Evolutionary conservation across 768 basidiomycete genomes (phyloP).

Genomic region (Suillus paluster): DNA sequence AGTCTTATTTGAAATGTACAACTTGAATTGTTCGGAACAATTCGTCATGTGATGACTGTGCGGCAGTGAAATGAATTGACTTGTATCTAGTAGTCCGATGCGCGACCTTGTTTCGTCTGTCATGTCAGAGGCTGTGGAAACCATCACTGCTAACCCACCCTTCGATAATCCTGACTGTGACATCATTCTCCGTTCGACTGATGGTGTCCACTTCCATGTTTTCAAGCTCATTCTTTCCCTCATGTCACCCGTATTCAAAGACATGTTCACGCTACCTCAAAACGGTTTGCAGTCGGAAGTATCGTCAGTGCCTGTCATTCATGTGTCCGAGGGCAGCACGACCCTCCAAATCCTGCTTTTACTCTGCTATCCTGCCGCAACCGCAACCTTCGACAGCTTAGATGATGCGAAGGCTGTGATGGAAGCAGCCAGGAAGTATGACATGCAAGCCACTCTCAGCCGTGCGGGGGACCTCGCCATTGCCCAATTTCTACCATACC

Average conservation of each 20-base stretch:
- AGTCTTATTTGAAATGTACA: background rate
- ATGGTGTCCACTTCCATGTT: constrained; percentile 14
- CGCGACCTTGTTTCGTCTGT: no score
- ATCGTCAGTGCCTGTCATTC: constrained; percentile 5
- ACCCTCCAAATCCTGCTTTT: constrained; percentile 37
- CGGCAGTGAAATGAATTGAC: no score
- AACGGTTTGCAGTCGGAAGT: constrained; percentile 14
- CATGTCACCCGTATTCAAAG: constrained; percentile 53
- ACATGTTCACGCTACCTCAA: constrained; percentile 49
- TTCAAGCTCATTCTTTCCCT: constrained; percentile 44
- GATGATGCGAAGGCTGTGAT: constrained; percentile 19
- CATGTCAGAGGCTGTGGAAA: background rate
- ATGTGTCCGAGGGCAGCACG: constrained; percentile 21
- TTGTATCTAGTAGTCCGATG: no score
- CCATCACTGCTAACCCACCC: background rate
- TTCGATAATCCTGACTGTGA: constrained; percentile 17
- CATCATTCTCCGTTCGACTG: constrained; percentile 17
- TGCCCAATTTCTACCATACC: constrained; percentile 12
- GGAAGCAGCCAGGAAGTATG: constrained; percentile 27
- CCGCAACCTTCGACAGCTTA: constrained; percentile 7
- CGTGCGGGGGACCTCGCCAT: constrained; percentile 18
- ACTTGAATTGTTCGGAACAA: no score
- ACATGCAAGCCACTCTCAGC: constrained; percentile 26
- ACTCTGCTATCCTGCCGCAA: constrained; percentile 41
- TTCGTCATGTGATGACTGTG: no score